phyloP scores from a whole-genome alignment of 2,329 filamentous ascomycete genomes.

The Stagonosporopsis vannaccii region DNA sequence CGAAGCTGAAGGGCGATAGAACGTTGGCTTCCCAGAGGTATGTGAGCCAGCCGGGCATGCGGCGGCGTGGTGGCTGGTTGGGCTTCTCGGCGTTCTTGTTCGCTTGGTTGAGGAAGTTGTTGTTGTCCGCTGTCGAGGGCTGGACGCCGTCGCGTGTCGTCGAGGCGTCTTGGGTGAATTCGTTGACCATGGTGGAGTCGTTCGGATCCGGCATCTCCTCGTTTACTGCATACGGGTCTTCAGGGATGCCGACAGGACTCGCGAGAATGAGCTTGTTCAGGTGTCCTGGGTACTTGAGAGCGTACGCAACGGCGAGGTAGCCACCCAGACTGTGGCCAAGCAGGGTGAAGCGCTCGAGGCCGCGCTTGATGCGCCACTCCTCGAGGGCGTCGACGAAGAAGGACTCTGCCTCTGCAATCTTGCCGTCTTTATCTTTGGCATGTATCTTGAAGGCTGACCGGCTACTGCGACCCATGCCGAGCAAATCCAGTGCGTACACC shows the following conservation, averaged over 20 bases:
- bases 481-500: conserved; percentile 90
- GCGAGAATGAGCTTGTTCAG: conserved; percentile 96
- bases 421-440: conserved; percentile 79
- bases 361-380: conserved; percentile 89
- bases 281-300: conserved; percentile 92
- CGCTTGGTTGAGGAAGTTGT: conserved; percentile 62
- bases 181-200: conserved; percentile 75
- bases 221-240: conserved; percentile 87
- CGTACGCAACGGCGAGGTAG: conserved; percentile 94
- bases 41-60: conserved; percentile 82
- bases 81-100: conserved; percentile 29
- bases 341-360: conserved; percentile 91
- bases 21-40: conserved; percentile 95
- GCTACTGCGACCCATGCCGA: conserved; percentile 91
- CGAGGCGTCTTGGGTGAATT: conserved; percentile 79
- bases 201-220: conserved; percentile 79
- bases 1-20: conserved; percentile 89
- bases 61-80: conserved; percentile 62
- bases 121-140: conserved; percentile 66
- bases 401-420: conserved; percentile 86
- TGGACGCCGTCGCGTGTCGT: conserved; percentile 73
- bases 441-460: conserved; percentile 84
- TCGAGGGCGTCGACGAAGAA: conserved; percentile 98
- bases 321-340: conserved; percentile 93
- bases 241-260: conserved; percentile 91